Base-by-base conservation (phyloP, 2,329 filamentous ascomycete species). In the Talaromyces sp. region DNA sequence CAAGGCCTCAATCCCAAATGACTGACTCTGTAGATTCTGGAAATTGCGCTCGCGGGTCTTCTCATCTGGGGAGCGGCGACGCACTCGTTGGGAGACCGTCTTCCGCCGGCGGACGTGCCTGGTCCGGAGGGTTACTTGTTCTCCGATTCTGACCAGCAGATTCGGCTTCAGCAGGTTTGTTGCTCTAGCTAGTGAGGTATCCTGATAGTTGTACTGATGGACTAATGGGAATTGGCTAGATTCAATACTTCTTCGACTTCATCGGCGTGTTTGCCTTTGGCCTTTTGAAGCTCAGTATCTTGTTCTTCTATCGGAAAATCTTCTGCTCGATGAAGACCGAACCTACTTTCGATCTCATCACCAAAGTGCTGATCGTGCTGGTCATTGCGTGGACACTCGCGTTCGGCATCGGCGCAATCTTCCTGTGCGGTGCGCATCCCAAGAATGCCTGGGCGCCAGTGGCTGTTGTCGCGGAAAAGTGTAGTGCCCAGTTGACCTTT, bases 81-180 rank as follows among this genome's bases (percentile, higher is more conserved):
- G 25, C 50, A 37, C 33, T 55, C 50, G 28, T 18, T 55, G 50
- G 50, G 50, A 12, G 50, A 55, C 18, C 28, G 18, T 55, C 50
- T 55, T 35, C 50, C 50, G 50, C 50, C 50, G 50, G 16, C 50
- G 8, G n/a, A 55, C 35, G 50, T 55, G 14, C 50, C 50, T 55
- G 50, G 50, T 55, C 50, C 50, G 7, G 50, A 55, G 18, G 50
- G 50, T 7, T 55, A 55, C 16, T 28, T 55, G 33, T 21, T 55
- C 16, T 55, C 50, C 3, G 33, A 33, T 4, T 55, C 50, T 55
- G 25, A 55, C n/a, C 50, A 9, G 28, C 50, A 55, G 28, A 55
- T 55, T 55, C 50, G 50, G 16, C 50, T 55, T 18, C 50, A 55
- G 12, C 23, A 55, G 44, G 44, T 48, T n/a, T 18, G 37, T 39